phyloP scores from a whole-genome alignment of 768 basidiomycete species.

The Trametes coccinea region DNA sequence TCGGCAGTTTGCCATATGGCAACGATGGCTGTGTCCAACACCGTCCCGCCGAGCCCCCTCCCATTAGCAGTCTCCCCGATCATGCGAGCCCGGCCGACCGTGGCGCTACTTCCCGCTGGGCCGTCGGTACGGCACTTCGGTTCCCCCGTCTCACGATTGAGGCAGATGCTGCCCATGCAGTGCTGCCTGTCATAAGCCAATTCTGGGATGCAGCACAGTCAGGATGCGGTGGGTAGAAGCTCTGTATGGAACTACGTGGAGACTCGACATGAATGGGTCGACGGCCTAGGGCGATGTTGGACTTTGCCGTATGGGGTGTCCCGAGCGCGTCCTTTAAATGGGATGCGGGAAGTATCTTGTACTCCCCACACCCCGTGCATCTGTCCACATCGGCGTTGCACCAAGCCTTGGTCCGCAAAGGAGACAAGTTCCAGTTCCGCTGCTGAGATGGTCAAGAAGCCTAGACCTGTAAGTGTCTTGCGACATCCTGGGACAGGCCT shows the following conservation, averaged over 20 bases:
- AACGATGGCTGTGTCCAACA: slow-evolving; percentile 7
- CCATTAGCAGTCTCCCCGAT: not conserved
- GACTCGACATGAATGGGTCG: slow-evolving; percentile 1
- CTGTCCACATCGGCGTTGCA: not conserved
- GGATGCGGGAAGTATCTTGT: not conserved
- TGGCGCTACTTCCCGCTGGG: not conserved
- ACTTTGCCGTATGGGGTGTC: slow-evolving; percentile 7
- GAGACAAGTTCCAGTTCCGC: not conserved
- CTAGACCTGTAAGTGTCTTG: slow-evolving; percentile 8
- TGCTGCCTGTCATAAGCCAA: slow-evolving; percentile 12
- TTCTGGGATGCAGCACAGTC: slow-evolving; percentile 12
- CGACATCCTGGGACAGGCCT: not conserved
- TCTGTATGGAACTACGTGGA: slow-evolving; percentile 6
- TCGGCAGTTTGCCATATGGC: not conserved
- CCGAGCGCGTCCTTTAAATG: slow-evolving; percentile 6
- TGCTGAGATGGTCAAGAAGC: slow-evolving; percentile 11
- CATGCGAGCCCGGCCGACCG: too few species aligned
- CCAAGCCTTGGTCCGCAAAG: too few species aligned
- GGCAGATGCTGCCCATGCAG: slow-evolving; percentile 1
- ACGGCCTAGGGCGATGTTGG: slow-evolving; percentile 13
- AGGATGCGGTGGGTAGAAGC: not conserved
- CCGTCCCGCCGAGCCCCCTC: slow-evolving; percentile 1
- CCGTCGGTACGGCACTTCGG: slow-evolving; percentile 1
- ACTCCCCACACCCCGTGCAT: not conserved
- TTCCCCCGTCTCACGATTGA: not conserved